Percentiles rank a stretch among this genome's conserved stretches.
Evolutionary conservation across 2,329 filamentous ascomycete genomes (phyloP).

Genomic region (Aspergillus fumigatiaffinis): DNA sequence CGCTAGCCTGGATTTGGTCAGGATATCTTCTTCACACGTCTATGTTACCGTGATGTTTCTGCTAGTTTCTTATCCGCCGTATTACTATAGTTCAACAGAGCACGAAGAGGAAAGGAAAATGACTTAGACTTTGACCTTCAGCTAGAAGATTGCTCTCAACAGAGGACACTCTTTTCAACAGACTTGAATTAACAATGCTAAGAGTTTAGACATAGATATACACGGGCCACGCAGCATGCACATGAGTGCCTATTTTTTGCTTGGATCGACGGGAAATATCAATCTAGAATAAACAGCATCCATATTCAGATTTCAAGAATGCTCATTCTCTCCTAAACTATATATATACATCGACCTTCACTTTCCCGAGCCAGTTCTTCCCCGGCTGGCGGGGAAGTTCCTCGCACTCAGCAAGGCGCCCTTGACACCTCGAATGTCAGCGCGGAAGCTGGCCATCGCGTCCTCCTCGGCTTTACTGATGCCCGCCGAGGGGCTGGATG

Average conservation of each 20-base stretch:
- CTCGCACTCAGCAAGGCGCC: constrained; percentile 60
- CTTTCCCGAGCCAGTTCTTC: constrained; percentile 18
- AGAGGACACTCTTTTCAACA: background rate
- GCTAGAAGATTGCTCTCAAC: background rate
- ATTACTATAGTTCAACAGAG: background rate
- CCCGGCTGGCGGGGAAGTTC: constrained; percentile 50
- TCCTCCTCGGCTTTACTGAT: constrained; percentile 49
- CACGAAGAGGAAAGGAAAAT: background rate
- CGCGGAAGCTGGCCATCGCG: constrained; percentile 55
- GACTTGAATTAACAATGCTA: background rate
- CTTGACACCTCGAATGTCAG: constrained; percentile 60
- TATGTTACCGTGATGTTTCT: constrained; percentile 14
- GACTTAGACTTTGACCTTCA: background rate
- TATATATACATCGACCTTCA: background rate
- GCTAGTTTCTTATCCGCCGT: background rate
- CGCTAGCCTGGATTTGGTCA: background rate
- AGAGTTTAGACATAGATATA: background rate
- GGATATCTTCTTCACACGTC: constrained; percentile 10
- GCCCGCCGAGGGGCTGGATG: constrained; percentile 16
- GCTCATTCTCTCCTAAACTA: background rate
- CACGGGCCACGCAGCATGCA: background rate
- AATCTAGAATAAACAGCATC: background rate
- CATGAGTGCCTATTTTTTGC: background rate
- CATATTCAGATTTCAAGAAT: background rate
- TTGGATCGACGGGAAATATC: too few relatives aligned